Percentiles rank a stretch among this genome's conserved stretches.
These are phyloP conservation scores for Austroboletus eburneus DNA, from an alignment of 768 basidiomycete species.

Conservation along the genomic window DNA sequence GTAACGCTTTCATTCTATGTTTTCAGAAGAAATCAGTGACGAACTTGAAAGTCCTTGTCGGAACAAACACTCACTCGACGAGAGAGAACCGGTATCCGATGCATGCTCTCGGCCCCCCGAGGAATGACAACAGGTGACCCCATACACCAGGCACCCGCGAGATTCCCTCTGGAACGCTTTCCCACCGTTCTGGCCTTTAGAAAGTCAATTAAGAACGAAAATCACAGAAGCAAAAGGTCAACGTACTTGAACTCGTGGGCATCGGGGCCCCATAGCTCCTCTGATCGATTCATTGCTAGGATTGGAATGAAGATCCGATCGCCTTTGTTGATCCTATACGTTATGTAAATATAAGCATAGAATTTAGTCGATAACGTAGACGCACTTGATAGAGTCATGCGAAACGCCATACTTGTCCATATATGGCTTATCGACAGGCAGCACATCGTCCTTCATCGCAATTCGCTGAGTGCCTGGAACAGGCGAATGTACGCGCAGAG, in stretches of 20 bases:
- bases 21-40: not conserved
- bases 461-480: not conserved
- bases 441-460: not conserved
- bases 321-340: conserved; percentile 38
- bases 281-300: not conserved
- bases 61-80: not conserved
- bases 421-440: not conserved
- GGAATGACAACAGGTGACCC: not conserved
- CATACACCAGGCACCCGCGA: not conserved
- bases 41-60: no score
- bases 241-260: conserved; percentile 4
- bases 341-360: not conserved
- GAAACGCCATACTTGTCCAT: not conserved
- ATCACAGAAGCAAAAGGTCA: not conserved
- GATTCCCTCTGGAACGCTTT: not conserved
- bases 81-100: not conserved
- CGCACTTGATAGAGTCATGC: not conserved
- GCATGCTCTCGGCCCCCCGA: not conserved
- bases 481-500: no score
- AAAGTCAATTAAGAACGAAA: not conserved
- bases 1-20: not conserved
- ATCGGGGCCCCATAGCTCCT: conserved; percentile 1
- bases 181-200: not conserved
- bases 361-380: not conserved
- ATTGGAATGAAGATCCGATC: conserved; percentile 46